These are phyloP conservation scores for Pseudodiploospora longispora DNA, from an alignment of 2,329 filamentous ascomycete species.

Conservation along the genomic window DNA sequence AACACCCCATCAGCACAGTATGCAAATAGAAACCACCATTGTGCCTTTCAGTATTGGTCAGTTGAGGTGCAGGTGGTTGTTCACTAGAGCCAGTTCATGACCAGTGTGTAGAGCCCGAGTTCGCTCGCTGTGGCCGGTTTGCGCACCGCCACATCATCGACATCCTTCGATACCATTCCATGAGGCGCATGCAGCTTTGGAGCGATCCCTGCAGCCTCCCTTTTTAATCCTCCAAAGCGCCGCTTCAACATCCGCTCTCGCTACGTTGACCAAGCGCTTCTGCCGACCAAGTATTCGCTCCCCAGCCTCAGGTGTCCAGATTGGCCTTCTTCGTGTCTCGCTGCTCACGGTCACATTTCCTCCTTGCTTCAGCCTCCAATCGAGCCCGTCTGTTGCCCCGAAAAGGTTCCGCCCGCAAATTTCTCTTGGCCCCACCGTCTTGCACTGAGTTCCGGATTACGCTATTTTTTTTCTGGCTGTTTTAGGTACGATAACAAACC, in stretches of 20 bases:
- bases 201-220: slow-evolving; percentile 22
- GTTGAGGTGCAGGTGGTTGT: too few species aligned
- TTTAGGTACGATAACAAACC: slow-evolving; percentile 3
- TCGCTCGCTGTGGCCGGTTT: background rate
- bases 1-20: too few species aligned
- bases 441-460: background rate
- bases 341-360: too few species aligned
- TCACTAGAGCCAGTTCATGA: too few species aligned
- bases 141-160: slow-evolving; percentile 33
- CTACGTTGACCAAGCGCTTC: slow-evolving; percentile 1
- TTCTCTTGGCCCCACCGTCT: slow-evolving; percentile 5
- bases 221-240: slow-evolving; percentile 17
- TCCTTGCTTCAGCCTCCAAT: background rate
- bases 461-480: background rate
- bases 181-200: slow-evolving; percentile 28
- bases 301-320: too few species aligned
- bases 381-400: background rate
- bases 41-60: too few species aligned
- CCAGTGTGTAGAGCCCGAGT: too few species aligned
- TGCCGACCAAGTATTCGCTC: slow-evolving; percentile 1
- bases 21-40: too few species aligned
- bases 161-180: slow-evolving; percentile 35
- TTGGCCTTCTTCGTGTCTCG: too few species aligned
- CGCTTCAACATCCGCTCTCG: slow-evolving; percentile 5
- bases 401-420: slow-evolving; percentile 2